Evolutionary conservation across 2,329 filamentous ascomycete species (phyloP).

Genomic region (Tolypocladium inflatum): DNA sequence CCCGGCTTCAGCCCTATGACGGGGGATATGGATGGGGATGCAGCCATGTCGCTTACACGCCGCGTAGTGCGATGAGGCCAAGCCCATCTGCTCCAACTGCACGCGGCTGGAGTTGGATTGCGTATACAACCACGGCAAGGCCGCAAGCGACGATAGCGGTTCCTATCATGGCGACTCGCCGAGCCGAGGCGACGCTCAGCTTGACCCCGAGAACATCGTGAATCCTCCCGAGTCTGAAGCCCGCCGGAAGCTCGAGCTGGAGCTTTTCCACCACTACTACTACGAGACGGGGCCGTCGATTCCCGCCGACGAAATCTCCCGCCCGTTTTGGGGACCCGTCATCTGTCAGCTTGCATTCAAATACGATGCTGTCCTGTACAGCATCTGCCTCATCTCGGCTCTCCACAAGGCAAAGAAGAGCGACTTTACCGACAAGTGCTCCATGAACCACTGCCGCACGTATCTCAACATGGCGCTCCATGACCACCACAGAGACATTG

Average conservation of each 20-base stretch:
- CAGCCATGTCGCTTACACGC: background rate
- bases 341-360: background rate
- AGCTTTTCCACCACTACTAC: background rate
- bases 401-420: background rate
- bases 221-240: background rate
- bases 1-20: background rate
- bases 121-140: background rate
- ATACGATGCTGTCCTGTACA: background rate
- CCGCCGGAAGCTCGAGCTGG: background rate
- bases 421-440: background rate
- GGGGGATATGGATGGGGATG: background rate
- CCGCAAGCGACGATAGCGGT: background rate
- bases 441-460: background rate
- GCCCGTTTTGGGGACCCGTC: background rate
- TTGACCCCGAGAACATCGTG: background rate
- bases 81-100: background rate
- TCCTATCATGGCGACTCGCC: background rate
- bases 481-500: background rate
- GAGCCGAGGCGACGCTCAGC: background rate
- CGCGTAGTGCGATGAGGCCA: background rate
- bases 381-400: background rate
- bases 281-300: background rate
- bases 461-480: background rate
- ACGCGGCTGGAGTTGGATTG: background rate
- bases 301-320: background rate